A percentile compares a stretch with the other conserved stretches of the same genome.
Conservation (phyloP, 192 early-diverging fungal genomes). For the Mortierella claussenii region DNA sequence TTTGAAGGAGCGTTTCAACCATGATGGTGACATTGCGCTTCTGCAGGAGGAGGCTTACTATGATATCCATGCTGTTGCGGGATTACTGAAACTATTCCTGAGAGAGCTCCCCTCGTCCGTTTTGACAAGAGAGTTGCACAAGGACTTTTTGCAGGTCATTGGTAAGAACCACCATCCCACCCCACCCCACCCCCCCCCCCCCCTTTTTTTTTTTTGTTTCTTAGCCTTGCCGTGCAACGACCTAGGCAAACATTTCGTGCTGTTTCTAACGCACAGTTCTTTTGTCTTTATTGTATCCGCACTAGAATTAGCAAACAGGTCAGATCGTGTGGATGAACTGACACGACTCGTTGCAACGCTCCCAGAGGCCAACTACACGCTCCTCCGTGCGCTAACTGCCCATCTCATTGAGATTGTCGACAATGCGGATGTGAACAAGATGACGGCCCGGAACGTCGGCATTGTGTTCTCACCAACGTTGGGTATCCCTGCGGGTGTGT, state of each 20-base stretch:
- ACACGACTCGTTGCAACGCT: conserved; percentile 81
- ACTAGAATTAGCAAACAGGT: conserved; percentile 80
- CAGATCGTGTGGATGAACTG: conserved; percentile 86
- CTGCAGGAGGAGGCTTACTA: conserved; percentile 70
- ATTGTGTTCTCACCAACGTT: conserved; percentile 98
- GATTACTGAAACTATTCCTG: conserved; percentile 91
- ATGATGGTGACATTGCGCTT: conserved; percentile 81
- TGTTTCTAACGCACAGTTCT: not conserved
- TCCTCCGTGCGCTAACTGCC: conserved; percentile 86
- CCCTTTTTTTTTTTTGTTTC: not conserved
- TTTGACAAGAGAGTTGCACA: conserved; percentile 83
- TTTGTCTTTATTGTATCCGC: not conserved
- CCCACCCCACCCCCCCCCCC: too few relatives aligned
- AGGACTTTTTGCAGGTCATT: conserved; percentile 85
- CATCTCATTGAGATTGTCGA: conserved; percentile 94
- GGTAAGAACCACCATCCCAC: conserved; percentile 62
- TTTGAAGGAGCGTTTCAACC: conserved; percentile 86
- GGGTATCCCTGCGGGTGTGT: conserved; percentile 91
- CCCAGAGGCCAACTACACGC: conserved; percentile 91
- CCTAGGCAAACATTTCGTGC: too few relatives aligned
- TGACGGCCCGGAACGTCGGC: conserved; percentile 95
- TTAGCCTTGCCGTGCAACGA: too few relatives aligned
- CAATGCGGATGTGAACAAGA: conserved; percentile 86
- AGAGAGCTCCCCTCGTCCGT: conserved; percentile 91
- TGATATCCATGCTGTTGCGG: conserved; percentile 93